A percentile compares a stretch with the other conserved stretches of the same genome.
Evolutionary conservation across 192 early-diverging fungal genomes (phyloP).

Genomic region (Phycomyces nitens): DNA sequence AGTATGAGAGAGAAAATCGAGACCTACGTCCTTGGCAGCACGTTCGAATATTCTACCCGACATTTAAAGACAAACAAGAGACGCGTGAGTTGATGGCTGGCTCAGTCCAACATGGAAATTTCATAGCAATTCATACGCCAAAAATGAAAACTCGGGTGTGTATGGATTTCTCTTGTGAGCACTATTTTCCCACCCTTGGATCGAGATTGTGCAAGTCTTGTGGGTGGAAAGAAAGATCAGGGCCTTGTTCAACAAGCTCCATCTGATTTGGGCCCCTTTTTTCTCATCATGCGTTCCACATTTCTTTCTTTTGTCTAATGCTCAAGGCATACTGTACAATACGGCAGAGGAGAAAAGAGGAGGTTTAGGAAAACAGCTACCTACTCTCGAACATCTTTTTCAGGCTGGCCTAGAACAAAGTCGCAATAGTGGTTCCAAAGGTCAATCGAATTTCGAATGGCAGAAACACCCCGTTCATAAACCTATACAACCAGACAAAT

Average conservation of each 20-base stretch:
- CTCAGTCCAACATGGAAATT: no score
- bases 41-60: constrained; percentile 62
- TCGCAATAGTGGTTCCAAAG: constrained; percentile 70
- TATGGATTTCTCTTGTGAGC: no score
- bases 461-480: constrained; percentile 64
- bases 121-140: no score
- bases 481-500: constrained; percentile 43
- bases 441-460: constrained; percentile 67
- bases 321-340: no score
- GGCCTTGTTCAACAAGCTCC: no score
- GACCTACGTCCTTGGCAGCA: constrained; percentile 55
- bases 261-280: no score
- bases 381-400: constrained; percentile 57
- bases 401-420: constrained; percentile 57
- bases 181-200: no score
- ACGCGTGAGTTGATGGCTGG: background rate
- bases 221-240: no score
- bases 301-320: no score
- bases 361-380: constrained; percentile 23
- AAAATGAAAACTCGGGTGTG: no score
- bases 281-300: no score
- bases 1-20: constrained; percentile 66
- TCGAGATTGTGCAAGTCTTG: no score
- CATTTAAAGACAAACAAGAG: background rate
- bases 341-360: background rate